Conservation (phyloP, 441 rosid species). For the Biscutella laevigata region DNA sequence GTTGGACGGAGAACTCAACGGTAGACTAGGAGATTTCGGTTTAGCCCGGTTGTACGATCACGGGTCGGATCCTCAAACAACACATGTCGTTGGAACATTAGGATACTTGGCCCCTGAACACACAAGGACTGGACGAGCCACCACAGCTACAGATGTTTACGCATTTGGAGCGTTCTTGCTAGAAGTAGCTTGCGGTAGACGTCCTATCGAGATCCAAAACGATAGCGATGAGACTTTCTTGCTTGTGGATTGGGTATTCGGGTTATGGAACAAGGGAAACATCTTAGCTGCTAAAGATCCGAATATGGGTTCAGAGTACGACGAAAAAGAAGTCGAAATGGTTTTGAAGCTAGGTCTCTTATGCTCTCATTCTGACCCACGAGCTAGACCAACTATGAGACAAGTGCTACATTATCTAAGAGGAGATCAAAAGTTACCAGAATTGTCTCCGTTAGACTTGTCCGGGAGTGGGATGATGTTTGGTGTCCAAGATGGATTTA, state of each 20-base stretch:
- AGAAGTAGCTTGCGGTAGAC: constrained; percentile 66
- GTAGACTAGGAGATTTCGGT: constrained; percentile 74
- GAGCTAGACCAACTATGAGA: constrained; percentile 61
- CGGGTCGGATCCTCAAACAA: constrained; percentile 72
- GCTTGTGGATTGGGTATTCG: constrained; percentile 72
- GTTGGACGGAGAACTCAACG: constrained; percentile 52
- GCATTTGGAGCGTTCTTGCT: constrained; percentile 76
- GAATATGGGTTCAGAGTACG: constrained; percentile 35
- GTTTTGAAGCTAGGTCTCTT: constrained; percentile 60
- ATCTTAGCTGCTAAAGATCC: constrained; percentile 42
- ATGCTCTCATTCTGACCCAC: constrained; percentile 47
- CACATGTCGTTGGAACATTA: constrained; percentile 77
- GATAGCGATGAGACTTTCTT: constrained; percentile 40
- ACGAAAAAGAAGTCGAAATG: constrained; percentile 36
- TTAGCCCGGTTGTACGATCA: constrained; percentile 69
- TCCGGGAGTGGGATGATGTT: constrained; percentile 26
- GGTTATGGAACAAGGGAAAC: constrained; percentile 31
- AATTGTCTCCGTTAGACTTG: constrained; percentile 25
- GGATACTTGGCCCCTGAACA: constrained; percentile 87
- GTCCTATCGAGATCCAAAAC: constrained; percentile 48
- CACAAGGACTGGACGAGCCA: constrained; percentile 69
- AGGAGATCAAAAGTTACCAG: constrained; percentile 49
- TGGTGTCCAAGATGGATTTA: constrained; percentile 32
- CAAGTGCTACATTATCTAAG: constrained; percentile 52
- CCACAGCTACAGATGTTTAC: constrained; percentile 56